Evolutionary conservation across 1,139 yeast genomes (phyloP).

Genomic region (Kazachstania sp.): DNA sequence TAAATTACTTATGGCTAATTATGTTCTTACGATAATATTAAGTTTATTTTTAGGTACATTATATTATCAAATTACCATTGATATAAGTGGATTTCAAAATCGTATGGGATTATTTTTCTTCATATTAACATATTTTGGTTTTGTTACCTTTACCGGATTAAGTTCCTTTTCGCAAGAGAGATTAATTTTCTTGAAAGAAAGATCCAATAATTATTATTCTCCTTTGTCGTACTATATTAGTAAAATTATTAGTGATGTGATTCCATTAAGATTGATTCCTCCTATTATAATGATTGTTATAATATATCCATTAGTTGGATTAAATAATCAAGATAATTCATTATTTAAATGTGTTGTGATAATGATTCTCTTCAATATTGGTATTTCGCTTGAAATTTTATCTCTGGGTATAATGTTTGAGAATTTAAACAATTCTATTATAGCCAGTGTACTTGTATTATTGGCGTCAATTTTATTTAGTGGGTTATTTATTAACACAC

Average conservation of each 20-base stretch:
- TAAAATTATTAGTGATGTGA: slow-evolving; percentile 78
- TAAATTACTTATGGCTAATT: slow-evolving; percentile 71
- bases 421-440: slow-evolving; percentile 90
- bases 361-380: slow-evolving; percentile 72
- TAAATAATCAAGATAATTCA: slow-evolving; percentile 67
- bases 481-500: slow-evolving; percentile 80
- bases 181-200: slow-evolving; percentile 78
- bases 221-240: slow-evolving; percentile 79
- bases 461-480: slow-evolving; percentile 84
- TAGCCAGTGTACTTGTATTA: slow-evolving; percentile 75
- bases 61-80: slow-evolving; percentile 74
- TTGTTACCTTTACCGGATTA: slow-evolving; percentile 83
- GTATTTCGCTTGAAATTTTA: slow-evolving; percentile 76
- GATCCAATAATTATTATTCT: slow-evolving; percentile 88
- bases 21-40: slow-evolving; percentile 62
- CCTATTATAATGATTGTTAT: slow-evolving; percentile 77
- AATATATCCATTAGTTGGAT: slow-evolving; percentile 86
- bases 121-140: slow-evolving; percentile 82
- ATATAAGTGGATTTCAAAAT: slow-evolving; percentile 93
- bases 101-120: slow-evolving; percentile 89
- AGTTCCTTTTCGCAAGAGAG: slow-evolving; percentile 84
- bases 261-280: slow-evolving; percentile 84
- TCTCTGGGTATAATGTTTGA: slow-evolving; percentile 78
- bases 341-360: slow-evolving; percentile 63
- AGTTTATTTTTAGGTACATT: slow-evolving; percentile 81